Percentiles rank a stretch among this genome's conserved stretches.
Evolutionary conservation across 2,329 filamentous ascomycete species (phyloP).

Genomic region (Sporothrix variecibatus): DNA sequence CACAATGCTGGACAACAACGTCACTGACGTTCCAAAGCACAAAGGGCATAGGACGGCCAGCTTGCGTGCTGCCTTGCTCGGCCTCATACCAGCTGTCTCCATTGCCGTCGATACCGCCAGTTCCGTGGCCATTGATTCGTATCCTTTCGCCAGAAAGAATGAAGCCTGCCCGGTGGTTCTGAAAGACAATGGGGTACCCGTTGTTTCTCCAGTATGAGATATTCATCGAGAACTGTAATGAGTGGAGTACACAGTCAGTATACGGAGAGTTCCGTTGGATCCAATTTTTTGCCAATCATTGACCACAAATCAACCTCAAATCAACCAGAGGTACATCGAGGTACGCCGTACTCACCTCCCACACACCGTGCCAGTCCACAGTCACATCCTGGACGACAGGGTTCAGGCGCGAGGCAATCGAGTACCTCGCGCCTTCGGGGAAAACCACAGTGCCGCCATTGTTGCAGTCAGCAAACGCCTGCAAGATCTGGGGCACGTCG

Average conservation of each 20-base stretch:
- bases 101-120: conserved; percentile 56
- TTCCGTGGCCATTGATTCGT: conserved; percentile 52
- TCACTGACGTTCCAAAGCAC: conserved; percentile 60
- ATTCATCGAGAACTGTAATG: conserved; percentile 48
- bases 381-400: conserved; percentile 51
- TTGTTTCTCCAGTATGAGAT: conserved; percentile 58
- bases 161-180: conserved; percentile 58
- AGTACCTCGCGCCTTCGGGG: conserved; percentile 51
- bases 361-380: conserved; percentile 55
- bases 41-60: conserved; percentile 59
- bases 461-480: conserved; percentile 35
- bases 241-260: not conserved
- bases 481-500: conserved; percentile 35
- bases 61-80: conserved; percentile 48
- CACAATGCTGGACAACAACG: conserved; percentile 52
- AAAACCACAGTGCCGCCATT: conserved; percentile 49
- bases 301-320: no score
- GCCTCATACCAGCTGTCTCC: conserved; percentile 56
- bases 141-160: conserved; percentile 53
- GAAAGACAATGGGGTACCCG: conserved; percentile 54
- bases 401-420: conserved; percentile 53
- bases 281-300: no score
- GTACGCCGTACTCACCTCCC: conserved; percentile 42
- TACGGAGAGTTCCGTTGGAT: not conserved
- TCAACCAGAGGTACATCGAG: no score